Evolutionary conservation across 2,329 filamentous ascomycete species (phyloP).

Genomic region (Hysterium pulicare): DNA sequence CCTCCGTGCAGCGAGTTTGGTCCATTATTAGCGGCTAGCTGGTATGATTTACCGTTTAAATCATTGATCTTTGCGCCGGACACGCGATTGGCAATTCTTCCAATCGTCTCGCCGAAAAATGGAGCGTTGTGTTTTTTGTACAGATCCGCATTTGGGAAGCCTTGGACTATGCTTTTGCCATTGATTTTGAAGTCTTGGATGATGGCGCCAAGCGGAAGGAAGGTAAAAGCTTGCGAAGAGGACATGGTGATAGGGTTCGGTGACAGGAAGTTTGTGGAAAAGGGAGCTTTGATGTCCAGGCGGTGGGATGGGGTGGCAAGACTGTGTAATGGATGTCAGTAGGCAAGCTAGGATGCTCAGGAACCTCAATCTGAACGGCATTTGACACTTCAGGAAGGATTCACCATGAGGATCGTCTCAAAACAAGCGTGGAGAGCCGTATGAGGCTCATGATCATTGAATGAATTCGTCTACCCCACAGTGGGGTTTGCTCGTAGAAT

Average conservation of each 20-base stretch:
- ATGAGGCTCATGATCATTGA: no score
- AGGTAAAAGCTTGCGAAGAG: conserved; percentile 44
- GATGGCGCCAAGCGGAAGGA: conserved; percentile 73
- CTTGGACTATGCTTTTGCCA: conserved; percentile 81
- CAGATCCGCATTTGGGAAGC: conserved; percentile 71
- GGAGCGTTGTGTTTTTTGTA: conserved; percentile 74
- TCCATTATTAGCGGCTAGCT: conserved; percentile 71
- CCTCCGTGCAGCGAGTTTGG: conserved; percentile 61
- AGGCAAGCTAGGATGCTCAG: no score
- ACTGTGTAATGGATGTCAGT: not conserved
- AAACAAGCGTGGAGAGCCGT: no score
- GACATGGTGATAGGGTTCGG: conserved; percentile 24
- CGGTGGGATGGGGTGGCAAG: not conserved
- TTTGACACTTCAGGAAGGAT: no score
- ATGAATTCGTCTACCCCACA: no score
- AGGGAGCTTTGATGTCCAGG: not conserved
- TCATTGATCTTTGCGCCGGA: conserved; percentile 65
- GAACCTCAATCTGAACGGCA: no score
- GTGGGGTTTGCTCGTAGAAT: no score
- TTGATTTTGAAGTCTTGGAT: conserved; percentile 77
- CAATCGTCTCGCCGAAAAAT: conserved; percentile 92
- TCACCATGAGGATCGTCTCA: no score
- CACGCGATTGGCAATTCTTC: conserved; percentile 78
- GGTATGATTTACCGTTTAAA: conserved; percentile 69
- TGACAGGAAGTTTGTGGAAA: not conserved